Percentiles rank a stretch among this genome's conserved stretches.
Conservation (phyloP, 192 early-diverging fungal species). For the Thamnidium elegans region DNA sequence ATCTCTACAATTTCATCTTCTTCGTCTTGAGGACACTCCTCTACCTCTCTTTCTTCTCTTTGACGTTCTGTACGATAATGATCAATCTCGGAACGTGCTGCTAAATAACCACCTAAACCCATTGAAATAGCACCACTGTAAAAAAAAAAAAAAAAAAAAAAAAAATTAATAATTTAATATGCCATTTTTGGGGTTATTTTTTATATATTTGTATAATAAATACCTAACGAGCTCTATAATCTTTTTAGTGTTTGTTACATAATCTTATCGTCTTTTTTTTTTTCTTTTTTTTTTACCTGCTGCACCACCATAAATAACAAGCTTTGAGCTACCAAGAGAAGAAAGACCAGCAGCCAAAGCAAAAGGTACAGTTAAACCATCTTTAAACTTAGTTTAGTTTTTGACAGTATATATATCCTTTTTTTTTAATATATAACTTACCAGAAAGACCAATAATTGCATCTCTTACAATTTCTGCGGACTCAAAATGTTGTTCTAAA, state of each 20-base stretch:
- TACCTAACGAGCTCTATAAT: constrained; percentile 26
- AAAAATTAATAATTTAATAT: neutral
- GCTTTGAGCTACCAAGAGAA: constrained; percentile 44
- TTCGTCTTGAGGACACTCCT: constrained; percentile 50
- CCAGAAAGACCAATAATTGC: constrained; percentile 44
- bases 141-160: too few species aligned
- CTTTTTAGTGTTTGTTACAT: neutral
- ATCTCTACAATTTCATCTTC: constrained; percentile 63
- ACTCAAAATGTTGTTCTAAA: constrained; percentile 42
- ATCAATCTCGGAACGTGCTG: constrained; percentile 57
- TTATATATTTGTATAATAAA: neutral
- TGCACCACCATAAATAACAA: constrained; percentile 60
- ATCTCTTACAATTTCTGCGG: constrained; percentile 44
- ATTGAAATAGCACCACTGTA: constrained; percentile 59
- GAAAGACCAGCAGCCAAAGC: constrained; percentile 64
- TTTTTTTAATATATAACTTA: constrained; percentile 6
- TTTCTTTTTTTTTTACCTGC: constrained; percentile 40
- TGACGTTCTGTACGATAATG: constrained; percentile 59
- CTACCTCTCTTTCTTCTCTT: constrained; percentile 52
- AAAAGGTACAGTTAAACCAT: constrained; percentile 59
- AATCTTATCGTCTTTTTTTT: neutral
- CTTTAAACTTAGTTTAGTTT: neutral
- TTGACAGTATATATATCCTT: neutral
- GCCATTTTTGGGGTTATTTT: neutral
- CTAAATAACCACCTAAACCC: constrained; percentile 64